Evolutionary conservation across 345 rosid species (phyloP), one percentile per base, ranked within the genome.

Genomic region (Toxicodendron radicans): DNA sequence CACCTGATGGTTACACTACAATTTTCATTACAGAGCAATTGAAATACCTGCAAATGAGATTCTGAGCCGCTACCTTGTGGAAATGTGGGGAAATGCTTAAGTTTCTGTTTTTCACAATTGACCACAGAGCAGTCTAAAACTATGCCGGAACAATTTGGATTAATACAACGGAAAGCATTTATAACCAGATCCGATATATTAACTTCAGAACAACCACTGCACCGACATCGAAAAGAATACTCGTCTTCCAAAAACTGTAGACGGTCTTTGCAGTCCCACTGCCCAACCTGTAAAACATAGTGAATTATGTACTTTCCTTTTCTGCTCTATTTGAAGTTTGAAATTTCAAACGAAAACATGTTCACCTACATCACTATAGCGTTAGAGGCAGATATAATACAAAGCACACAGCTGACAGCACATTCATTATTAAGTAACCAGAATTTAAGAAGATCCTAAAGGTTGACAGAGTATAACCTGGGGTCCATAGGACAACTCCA

Each of bases 401-500:
- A 58, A 7, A 70, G 57, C n/a, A 59, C 30, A 73, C 2, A 70
- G 57, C n/a, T 52, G 20, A 73, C 2, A 70, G 45, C 57, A 65
- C 58, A 16, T 51, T 51, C 20, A 65, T n/a, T 43, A 46, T 4
- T 9, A 10, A 33, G 14, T 58, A 13, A 30, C 10, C 18, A 24
- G 9, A 45, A 71, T 3, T 17, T 3, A 17, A 65, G 7, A 27
- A 65, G 27, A 64, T 33, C 61, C 10, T 2, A 20, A n/a, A 54
- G 65, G 41, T 53, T 7, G 73, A 62, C 60, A 71, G 58, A 23
- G 64, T 62, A 38, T 5, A 77, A 89, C 95, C 94, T 90, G 94
- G 76, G 97, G 96, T 68, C 97, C 97, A 77, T 92, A 94, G 58
- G 98, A 90, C 69, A 94, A 79, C 86, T 94, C 97, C 74, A 94